A percentile compares a stretch with the other conserved stretches of the same genome.
Conservation (phyloP, 306 rosid species). For the Myrica gale region DNA sequence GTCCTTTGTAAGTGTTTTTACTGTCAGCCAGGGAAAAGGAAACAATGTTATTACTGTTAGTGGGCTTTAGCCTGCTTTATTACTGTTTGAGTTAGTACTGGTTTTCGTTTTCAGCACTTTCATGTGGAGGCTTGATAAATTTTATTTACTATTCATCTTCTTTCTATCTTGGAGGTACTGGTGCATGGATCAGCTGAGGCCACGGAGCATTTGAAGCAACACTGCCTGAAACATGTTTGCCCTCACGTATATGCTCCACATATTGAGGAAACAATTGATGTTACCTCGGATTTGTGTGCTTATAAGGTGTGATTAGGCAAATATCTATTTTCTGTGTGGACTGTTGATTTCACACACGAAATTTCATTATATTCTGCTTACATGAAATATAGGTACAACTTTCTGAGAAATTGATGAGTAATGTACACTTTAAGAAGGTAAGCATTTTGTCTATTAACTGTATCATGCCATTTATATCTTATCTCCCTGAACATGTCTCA, state of each 20-base stretch:
- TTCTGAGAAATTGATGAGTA: constrained; percentile 90
- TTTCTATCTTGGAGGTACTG: constrained; percentile 58
- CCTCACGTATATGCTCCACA: constrained; percentile 94
- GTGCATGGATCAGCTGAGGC: constrained; percentile 99
- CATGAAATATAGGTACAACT: constrained; percentile 71
- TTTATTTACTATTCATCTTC: too few relatives aligned
- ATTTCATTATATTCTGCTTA: constrained; percentile 25
- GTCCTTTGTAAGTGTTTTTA: neutral
- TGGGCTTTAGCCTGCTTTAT: neutral
- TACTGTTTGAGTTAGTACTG: neutral
- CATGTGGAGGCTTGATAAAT: constrained; percentile 8
- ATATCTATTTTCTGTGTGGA: constrained; percentile 17
- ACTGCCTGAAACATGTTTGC: constrained; percentile 74
- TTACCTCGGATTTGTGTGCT: constrained; percentile 94
- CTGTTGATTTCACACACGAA: constrained; percentile 1
- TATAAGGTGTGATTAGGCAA: constrained; percentile 58
- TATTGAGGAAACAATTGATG: constrained; percentile 89
- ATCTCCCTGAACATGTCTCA: constrained; percentile 19
- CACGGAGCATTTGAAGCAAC: constrained; percentile 95
- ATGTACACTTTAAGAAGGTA: constrained; percentile 89
- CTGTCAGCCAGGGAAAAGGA: too few relatives aligned
- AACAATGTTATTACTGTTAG: neutral
- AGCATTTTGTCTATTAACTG: neutral
- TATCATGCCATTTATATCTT: constrained; percentile 5
- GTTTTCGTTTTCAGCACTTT: neutral